Evolutionary conservation across 306 rosid genomes (phyloP).

Genomic region (Bauhinia variegata): DNA sequence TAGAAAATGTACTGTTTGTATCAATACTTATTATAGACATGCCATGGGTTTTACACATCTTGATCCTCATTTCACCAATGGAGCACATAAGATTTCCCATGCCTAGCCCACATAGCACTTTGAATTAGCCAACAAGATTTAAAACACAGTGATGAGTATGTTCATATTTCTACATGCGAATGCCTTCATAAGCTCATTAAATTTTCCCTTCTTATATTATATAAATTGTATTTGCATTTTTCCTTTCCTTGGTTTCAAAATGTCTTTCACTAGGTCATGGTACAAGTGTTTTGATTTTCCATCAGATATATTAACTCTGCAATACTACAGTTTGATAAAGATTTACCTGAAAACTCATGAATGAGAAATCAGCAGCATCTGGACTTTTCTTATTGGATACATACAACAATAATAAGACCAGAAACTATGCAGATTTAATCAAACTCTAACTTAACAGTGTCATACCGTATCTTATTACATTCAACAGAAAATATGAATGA

Average conservation of each 20-base stretch:
- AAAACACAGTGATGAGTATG: background rate
- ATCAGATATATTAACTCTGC: background rate
- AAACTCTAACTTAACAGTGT: no score
- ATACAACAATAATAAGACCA: no score
- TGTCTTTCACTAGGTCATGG: background rate
- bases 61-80: background rate
- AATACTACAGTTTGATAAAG: no score
- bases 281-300: background rate
- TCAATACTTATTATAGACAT: background rate
- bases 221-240: background rate
- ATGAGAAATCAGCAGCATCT: no score
- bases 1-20: no score
- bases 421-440: no score
- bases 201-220: background rate
- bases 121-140: background rate
- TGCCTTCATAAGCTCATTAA: background rate
- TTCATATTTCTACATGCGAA: background rate
- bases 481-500: no score
- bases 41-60: background rate
- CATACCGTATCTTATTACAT: no score
- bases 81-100: background rate
- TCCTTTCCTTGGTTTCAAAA: background rate
- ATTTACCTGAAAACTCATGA: no score
- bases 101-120: background rate
- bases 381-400: no score